These are phyloP conservation scores for Fabrea salina DNA, from an alignment of 169 alveolate species.

Conservation along the genomic window DNA sequence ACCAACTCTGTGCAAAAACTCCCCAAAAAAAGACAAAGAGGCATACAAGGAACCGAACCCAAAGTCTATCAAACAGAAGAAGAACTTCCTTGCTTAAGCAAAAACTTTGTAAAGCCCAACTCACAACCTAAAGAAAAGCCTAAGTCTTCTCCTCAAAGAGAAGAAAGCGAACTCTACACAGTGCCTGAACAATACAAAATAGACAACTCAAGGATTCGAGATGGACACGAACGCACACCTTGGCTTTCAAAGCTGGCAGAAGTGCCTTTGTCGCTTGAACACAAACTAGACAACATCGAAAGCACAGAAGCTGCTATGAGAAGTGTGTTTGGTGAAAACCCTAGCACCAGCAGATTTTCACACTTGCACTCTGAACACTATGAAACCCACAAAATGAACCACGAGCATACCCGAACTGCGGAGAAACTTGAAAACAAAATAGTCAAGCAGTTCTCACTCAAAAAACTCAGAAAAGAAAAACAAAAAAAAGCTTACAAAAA, in stretches of 20 bases:
- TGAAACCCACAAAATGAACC: too few relatives aligned
- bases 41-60: neutral
- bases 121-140: neutral
- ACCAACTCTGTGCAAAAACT: neutral
- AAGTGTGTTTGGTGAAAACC: neutral
- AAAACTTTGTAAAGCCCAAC: neutral
- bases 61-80: too few relatives aligned
- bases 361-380: neutral
- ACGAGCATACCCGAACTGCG: too few relatives aligned
- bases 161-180: neutral
- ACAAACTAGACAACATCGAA: slow-evolving; percentile 18
- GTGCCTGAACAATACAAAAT: slow-evolving; percentile 7
- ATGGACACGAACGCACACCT: neutral
- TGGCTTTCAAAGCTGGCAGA: neutral
- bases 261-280: neutral
- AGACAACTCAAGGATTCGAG: slow-evolving; percentile 2
- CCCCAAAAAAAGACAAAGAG: neutral
- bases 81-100: neutral
- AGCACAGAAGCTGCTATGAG: slow-evolving; percentile 14
- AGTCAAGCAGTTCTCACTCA: too few relatives aligned
- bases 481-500: too few relatives aligned
- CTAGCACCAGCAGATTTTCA: neutral
- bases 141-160: neutral
- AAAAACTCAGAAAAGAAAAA: too few relatives aligned
- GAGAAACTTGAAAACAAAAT: too few relatives aligned